Base-by-base conservation (phyloP, 2,329 filamentous ascomycete genomes). In the Apiospora aurea region DNA sequence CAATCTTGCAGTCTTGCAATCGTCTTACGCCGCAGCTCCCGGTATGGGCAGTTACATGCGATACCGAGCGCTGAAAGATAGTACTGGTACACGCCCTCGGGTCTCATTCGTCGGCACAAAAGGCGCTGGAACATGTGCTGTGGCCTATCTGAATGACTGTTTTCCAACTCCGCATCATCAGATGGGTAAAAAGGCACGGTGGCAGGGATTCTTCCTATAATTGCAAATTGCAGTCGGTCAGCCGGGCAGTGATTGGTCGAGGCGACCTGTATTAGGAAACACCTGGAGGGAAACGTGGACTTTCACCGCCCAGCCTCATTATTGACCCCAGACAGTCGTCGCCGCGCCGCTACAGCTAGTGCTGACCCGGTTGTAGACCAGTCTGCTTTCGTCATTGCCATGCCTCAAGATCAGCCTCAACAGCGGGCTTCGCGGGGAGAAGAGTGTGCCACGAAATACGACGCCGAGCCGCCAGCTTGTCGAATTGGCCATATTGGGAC, bases 1-100 rank as follows among this genome's bases (percentile, higher is more conserved):
- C 57, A n/a, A 64, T 13, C 57, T 61, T 61, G 53, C 57, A n/a
- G 41, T 13, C 57, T 61, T 61, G 53, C 49, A 38, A 38, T 38
- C 38, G 29, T 34, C 34, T 13, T 21, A 18, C 41, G 4, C 29
- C 41, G 13, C 41, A 43, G 11, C 34, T 3, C 13, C 2, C 38
- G 34, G 57, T 64, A 64, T 3, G 26, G 26, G 26, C 57, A 64
- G 18, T 41, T 34, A 64, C 57, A 41, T 10, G 18, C 16, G 10
- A n/a, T n/a, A 41, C 57, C 57, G 34, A 64, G 18, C 34, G 8
- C 57, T 41, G 34, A 13, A 13, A 14, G 34, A 34, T 24, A 64
- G 57, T 29, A 14, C 57, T 7, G 4, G 11, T 21, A n/a, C 57
- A 41, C 21, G 7, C 8, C 29, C 4, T 10, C 29, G 14, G 24